These are phyloP conservation scores for Aspergillus sclerotioniger DNA, from an alignment of 495 filamentous ascomycete species.

Conservation along the genomic window DNA sequence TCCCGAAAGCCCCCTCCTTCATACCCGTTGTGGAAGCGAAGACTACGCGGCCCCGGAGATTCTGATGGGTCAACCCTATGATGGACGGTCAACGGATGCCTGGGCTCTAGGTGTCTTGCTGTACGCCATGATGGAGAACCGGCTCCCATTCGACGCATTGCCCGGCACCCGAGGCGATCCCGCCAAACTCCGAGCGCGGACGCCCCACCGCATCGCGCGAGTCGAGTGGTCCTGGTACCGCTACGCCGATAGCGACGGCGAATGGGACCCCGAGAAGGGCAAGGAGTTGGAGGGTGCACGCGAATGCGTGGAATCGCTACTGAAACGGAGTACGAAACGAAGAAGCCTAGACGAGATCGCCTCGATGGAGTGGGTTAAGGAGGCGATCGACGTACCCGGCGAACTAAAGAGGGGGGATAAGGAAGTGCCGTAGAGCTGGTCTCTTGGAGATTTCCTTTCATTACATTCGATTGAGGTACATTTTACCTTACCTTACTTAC, in stretches of 20 bases:
- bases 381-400: conserved; percentile 67
- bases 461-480: not conserved
- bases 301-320: conserved; percentile 73
- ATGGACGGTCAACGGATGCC: conserved; percentile 87
- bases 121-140: conserved; percentile 88
- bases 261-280: conserved; percentile 60
- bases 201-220: conserved; percentile 89
- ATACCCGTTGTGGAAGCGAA: conserved; percentile 89
- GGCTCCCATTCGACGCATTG: conserved; percentile 86
- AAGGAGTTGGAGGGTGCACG: conserved; percentile 69
- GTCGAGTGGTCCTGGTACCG: conserved; percentile 93
- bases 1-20: conserved; percentile 68
- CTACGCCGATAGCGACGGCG: conserved; percentile 72
- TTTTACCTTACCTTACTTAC: conserved; percentile 9
- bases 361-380: conserved; percentile 70
- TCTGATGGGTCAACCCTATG: conserved; percentile 91
- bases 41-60: conserved; percentile 98
- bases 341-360: conserved; percentile 71
- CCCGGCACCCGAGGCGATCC: conserved; percentile 70
- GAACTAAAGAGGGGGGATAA: conserved; percentile 70
- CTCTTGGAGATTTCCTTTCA: conserved; percentile 23
- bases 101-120: conserved; percentile 94
- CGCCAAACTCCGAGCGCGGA: conserved; percentile 66
- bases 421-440: conserved; percentile 51
- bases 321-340: conserved; percentile 75